phyloP scores from a whole-genome alignment of 768 basidiomycete genomes.

The Serendipita vermifera region DNA sequence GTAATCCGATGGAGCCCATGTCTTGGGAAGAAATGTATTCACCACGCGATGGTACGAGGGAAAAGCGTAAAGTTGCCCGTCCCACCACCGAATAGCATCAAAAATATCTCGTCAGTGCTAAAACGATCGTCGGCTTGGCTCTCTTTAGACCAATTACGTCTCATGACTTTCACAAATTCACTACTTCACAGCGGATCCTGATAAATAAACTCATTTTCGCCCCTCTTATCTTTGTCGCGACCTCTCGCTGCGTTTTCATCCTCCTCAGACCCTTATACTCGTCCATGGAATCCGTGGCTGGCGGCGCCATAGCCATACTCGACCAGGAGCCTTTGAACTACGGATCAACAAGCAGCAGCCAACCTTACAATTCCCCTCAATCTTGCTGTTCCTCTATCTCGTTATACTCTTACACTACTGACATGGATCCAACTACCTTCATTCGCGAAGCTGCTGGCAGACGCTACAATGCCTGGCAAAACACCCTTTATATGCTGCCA shows the following conservation, averaged over 20 bases:
- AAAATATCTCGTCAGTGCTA: no score
- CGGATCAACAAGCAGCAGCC: background rate
- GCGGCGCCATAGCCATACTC: no score
- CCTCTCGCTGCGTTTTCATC: background rate
- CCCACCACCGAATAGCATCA: background rate
- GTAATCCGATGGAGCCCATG: conserved; percentile 69
- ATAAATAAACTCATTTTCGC: conserved; percentile 3
- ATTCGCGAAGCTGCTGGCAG: background rate
- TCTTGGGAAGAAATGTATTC: conserved; percentile 91
- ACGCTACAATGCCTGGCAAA: background rate
- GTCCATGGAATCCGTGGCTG: no score
- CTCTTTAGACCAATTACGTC: background rate
- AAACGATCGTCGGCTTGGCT: background rate
- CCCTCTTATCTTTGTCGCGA: background rate
- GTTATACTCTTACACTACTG: background rate
- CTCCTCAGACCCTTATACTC: background rate
- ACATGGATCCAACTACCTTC: background rate
- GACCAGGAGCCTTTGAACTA: conserved; percentile 1
- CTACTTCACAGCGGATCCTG: background rate
- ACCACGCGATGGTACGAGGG: conserved; percentile 62
- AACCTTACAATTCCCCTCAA: background rate
- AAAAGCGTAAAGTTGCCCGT: conserved; percentile 46
- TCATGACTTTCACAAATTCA: no score
- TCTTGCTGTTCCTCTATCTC: background rate
- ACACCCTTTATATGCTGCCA: background rate